These are phyloP conservation scores for Saccharomycopsis malanga DNA, from an alignment of 805 yeast genomes.

Conservation along the genomic window DNA sequence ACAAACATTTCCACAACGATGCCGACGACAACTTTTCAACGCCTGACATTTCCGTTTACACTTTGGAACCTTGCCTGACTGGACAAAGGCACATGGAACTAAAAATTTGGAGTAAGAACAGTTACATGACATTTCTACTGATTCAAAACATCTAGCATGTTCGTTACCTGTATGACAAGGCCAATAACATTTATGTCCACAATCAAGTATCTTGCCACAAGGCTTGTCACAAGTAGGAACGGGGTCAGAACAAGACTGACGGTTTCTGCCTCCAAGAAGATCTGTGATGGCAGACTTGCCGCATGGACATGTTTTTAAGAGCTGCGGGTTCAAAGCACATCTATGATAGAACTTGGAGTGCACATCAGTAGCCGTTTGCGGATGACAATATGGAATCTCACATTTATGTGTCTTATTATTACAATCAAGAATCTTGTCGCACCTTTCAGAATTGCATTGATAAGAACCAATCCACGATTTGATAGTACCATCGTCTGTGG, in stretches of 20 bases:
- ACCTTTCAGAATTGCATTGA: conserved; percentile 30
- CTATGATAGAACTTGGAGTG: conserved; percentile 26
- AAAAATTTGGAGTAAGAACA: conserved; percentile 53
- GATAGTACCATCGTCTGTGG: conserved; percentile 6
- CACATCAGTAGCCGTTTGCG: conserved; percentile 34
- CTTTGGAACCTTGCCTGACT: conserved; percentile 44
- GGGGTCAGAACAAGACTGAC: conserved; percentile 66
- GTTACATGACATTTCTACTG: conserved; percentile 47
- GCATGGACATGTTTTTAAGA: conserved; percentile 67
- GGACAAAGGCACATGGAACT: conserved; percentile 59
- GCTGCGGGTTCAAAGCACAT: conserved; percentile 61
- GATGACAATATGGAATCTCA: conserved; percentile 42
- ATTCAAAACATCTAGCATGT: conserved; percentile 52
- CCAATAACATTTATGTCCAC: conserved; percentile 68
- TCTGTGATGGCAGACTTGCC: conserved; percentile 51
- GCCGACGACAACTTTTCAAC: conserved; percentile 71
- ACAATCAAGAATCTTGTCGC: conserved; percentile 54
- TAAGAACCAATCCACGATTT: conserved; percentile 31
- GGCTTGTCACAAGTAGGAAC: conserved; percentile 63
- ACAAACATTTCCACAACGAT: conserved; percentile 62
- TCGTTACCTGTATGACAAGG: conserved; percentile 77
- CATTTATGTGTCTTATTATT: conserved; percentile 46
- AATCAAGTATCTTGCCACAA: conserved; percentile 57
- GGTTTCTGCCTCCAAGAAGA: conserved; percentile 29
- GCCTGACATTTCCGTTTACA: conserved; percentile 73